Evolutionary conservation across 2,329 filamentous ascomycete genomes (phyloP), one percentile per base, ranked within the genome.

Genomic region (Ophiostoma triangulosporum): DNA sequence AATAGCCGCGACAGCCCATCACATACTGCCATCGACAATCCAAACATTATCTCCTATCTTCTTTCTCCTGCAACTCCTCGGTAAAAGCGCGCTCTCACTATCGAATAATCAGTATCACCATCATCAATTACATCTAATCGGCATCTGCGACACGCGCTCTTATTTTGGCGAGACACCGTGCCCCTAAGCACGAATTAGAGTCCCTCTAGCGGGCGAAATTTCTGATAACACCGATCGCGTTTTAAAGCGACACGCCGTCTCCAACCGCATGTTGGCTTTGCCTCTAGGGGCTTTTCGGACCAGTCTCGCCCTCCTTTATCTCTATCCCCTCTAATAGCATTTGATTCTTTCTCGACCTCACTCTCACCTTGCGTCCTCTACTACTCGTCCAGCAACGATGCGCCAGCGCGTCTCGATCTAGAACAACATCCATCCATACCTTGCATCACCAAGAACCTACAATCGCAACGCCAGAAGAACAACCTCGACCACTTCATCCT

Each of bases 201-300:
- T 26, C 45, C 17, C 29, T 50, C 38, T 50, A 31, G 32, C 24
- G 45, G 54, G 22, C 46, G 36, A 52, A 52, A 52, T 52, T 50
- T 52, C 27, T 52, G 46, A 46, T 46, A 53, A 46, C 45, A 29
- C 50, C 36, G 29, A 29, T 46, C 54, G 50, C 54, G 54, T 51
- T 43, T 50, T 51, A 46, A 36, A 54, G 46, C 33, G 29, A 48
- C 48, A 51, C 48, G 48, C 53, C 48, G 22, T 51, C 48, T 43
- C 36, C 38, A 40, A 35, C 40, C 53, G 40, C 48, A 48, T 27
- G 20, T 50, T 36, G 48, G 24, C 48, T 26, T 9, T 29, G 43
- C n/a, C 27, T 26, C 36, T 36, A 45, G 36, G 20, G 46, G 38
- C 15, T 35, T 45, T 15, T 40, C 6, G 24, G 15, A 31, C 35